Conservation (phyloP, 192 early-diverging fungal genomes). For the Linnemannia schmuckeri region DNA sequence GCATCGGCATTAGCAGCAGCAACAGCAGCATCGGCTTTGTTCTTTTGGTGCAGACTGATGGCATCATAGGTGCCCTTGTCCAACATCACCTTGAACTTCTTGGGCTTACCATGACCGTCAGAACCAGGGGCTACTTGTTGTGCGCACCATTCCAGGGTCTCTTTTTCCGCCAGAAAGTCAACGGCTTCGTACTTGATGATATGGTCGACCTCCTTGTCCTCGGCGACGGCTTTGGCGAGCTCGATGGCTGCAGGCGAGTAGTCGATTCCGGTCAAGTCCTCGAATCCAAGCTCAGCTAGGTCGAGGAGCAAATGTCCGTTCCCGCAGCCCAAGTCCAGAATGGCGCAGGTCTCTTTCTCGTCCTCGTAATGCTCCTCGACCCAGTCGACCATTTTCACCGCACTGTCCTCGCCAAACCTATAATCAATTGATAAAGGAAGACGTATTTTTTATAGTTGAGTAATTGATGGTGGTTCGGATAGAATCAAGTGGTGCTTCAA, state of each 20-base stretch:
- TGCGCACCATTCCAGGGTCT: slow-evolving; percentile 56
- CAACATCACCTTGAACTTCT: slow-evolving; percentile 74
- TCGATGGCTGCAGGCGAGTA: slow-evolving; percentile 84
- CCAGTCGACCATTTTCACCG: slow-evolving; percentile 92
- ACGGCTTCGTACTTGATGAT: slow-evolving; percentile 67
- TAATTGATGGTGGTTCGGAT: not conserved
- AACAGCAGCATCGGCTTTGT: slow-evolving; percentile 29
- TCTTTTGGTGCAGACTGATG: slow-evolving; percentile 74
- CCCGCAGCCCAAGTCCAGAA: slow-evolving; percentile 92
- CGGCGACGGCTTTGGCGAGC: slow-evolving; percentile 77
- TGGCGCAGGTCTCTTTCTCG: slow-evolving; percentile 47
- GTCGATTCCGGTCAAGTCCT: slow-evolving; percentile 84
- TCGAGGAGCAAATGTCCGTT: slow-evolving; percentile 92
- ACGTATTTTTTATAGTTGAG: not conserved
- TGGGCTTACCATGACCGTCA: not conserved
- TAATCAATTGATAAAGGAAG: not conserved
- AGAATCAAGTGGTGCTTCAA: no score
- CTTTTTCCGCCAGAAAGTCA: slow-evolving; percentile 69
- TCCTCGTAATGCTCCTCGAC: slow-evolving; percentile 62
- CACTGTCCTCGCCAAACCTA: slow-evolving; percentile 88
- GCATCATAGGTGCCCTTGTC: slow-evolving; percentile 98
- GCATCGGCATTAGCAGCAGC: not conserved
- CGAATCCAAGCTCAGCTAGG: slow-evolving; percentile 78
- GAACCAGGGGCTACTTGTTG: slow-evolving; percentile 7
- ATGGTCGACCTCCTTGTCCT: slow-evolving; percentile 50